A percentile compares a stretch with the other conserved stretches of the same genome.
Evolutionary conservation across 805 yeast species (phyloP).

Genomic region (Saturnispora serradocipensis): DNA sequence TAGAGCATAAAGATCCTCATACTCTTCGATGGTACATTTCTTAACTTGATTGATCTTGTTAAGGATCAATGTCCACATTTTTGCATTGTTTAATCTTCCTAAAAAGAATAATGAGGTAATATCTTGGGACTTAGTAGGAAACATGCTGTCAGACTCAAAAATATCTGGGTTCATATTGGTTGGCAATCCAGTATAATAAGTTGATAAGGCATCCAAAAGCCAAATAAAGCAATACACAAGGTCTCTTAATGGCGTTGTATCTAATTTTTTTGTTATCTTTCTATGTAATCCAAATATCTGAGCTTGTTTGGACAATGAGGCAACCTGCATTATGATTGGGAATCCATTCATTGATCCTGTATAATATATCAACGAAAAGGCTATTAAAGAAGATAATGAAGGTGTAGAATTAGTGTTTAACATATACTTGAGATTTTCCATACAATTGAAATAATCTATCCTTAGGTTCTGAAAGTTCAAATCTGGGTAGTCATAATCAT

Average conservation of each 20-base stretch:
- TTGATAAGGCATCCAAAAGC: conserved; percentile 16
- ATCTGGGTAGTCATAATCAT: neutral
- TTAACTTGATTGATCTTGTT: conserved; percentile 16
- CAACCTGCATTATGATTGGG: conserved; percentile 11
- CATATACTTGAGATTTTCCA: conserved; percentile 15
- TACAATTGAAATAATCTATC: conserved; percentile 12
- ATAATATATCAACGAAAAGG: conserved; percentile 15
- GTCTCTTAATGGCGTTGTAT: conserved; percentile 12
- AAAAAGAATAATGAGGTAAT: conserved; percentile 10
- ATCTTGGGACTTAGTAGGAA: conserved; percentile 11
- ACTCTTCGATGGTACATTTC: conserved; percentile 5
- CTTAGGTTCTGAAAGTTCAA: conserved; percentile 11
- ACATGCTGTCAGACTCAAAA: conserved; percentile 14
- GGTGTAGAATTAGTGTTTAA: conserved; percentile 15
- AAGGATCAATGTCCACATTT: conserved; percentile 13
- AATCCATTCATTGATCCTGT: conserved; percentile 18
- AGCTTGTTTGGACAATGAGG: conserved; percentile 12
- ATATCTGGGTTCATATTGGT: conserved; percentile 14
- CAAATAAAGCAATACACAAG: conserved; percentile 17
- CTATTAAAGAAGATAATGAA: conserved; percentile 15
- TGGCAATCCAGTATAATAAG: conserved; percentile 19
- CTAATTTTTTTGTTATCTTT: conserved; percentile 7
- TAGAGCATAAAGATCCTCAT: conserved; percentile 5
- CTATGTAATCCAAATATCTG: conserved; percentile 18
- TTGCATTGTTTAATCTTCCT: conserved; percentile 15